phyloP scores from a whole-genome alignment of 78 protist genomes.

The Chrysochromulina parva region DNA sequence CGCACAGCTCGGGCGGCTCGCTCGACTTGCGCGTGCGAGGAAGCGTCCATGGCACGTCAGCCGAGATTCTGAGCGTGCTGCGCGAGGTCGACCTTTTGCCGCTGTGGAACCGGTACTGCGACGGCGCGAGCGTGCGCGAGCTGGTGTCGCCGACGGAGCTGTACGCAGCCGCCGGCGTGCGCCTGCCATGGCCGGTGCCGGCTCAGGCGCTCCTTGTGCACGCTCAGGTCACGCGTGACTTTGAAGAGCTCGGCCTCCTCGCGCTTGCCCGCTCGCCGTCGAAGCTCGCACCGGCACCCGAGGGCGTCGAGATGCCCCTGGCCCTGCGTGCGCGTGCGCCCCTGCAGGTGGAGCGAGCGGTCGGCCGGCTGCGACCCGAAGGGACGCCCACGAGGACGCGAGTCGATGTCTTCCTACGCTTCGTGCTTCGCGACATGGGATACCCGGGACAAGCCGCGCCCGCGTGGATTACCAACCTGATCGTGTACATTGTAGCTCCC shows the following conservation, averaged over 20 bases:
- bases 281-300: background rate
- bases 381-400: too few relatives aligned
- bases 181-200: background rate
- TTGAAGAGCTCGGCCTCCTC: background rate
- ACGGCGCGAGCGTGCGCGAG: background rate
- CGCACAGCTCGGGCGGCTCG: background rate
- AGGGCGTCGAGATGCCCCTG: background rate
- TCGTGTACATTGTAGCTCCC: background rate
- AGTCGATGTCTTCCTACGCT: background rate
- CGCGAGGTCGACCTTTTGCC: background rate
- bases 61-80: background rate
- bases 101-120: background rate
- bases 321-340: background rate
- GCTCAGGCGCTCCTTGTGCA: background rate
- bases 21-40: background rate
- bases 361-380: background rate
- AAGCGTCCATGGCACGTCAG: background rate
- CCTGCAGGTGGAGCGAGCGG: background rate
- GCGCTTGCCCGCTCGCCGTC: background rate
- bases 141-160: background rate
- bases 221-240: background rate
- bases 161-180: background rate
- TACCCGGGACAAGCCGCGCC: background rate
- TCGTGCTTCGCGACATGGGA: background rate
- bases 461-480: background rate